Evolutionary conservation across 352 stramenopile genomes (phyloP).

Genomic region (Phytopythium sindhum): DNA sequence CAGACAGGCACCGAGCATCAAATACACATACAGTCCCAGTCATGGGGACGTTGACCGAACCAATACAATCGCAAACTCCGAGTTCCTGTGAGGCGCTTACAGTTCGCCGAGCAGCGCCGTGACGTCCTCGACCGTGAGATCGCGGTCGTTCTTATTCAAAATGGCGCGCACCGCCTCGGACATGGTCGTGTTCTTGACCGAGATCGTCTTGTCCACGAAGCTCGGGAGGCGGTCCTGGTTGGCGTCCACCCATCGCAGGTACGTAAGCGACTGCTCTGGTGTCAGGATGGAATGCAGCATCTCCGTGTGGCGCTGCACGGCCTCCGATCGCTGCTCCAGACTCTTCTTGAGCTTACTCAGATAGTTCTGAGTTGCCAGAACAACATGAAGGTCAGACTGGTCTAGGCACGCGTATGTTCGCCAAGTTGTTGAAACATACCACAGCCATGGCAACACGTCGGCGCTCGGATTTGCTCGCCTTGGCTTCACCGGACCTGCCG

Average conservation of each 20-base stretch:
- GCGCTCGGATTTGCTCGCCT: constrained; percentile 80
- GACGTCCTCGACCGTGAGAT: constrained; percentile 85
- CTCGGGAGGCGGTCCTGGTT: constrained; percentile 68
- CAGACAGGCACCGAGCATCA: not conserved
- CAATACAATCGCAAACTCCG: not conserved
- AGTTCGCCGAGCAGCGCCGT: constrained; percentile 71
- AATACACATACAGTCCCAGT: not conserved
- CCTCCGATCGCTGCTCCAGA: constrained; percentile 72
- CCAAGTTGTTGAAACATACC: constrained; percentile 28
- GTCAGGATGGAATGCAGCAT: constrained; percentile 85
- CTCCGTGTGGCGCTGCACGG: constrained; percentile 76
- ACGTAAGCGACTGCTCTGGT: constrained; percentile 80
- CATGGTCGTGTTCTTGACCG: constrained; percentile 42
- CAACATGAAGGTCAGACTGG: not conserved
- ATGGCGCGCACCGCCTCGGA: constrained; percentile 74
- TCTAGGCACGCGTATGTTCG: too few species aligned
- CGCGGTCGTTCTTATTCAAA: constrained; percentile 79
- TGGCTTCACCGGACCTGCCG: constrained; percentile 64
- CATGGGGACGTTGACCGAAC: not conserved
- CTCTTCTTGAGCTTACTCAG: constrained; percentile 87
- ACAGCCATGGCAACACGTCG: constrained; percentile 78
- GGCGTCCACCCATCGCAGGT: constrained; percentile 77
- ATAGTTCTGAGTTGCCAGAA: constrained; percentile 57
- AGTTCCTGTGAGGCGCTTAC: constrained; percentile 12
- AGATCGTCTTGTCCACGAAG: constrained; percentile 63